These are phyloP conservation scores for Pochonia chlamydosporia DNA, from an alignment of 2,329 filamentous ascomycete genomes.

Conservation along the genomic window DNA sequence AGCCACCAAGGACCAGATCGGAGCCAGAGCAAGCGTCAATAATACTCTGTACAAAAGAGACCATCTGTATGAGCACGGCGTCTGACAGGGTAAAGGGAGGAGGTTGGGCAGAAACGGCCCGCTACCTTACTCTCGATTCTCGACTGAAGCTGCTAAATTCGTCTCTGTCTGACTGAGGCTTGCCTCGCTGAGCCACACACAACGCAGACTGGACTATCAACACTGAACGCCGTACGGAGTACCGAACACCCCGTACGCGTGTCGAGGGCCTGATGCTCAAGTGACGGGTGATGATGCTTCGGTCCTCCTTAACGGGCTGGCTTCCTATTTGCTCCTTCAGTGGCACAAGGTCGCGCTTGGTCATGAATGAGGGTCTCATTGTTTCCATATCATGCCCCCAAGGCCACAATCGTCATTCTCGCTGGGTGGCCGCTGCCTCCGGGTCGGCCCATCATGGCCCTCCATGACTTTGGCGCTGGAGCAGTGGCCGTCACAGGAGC, in stretches of 20 bases:
- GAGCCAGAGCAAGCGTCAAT: neutral
- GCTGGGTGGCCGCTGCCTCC: neutral
- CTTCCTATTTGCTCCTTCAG: conserved; percentile 5
- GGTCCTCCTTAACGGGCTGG: neutral
- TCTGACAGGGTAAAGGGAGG: too few species aligned
- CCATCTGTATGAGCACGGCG: too few species aligned
- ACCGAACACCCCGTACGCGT: neutral
- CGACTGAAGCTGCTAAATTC: neutral
- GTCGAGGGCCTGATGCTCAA: neutral
- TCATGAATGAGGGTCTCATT: conserved; percentile 2
- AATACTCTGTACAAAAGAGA: too few species aligned
- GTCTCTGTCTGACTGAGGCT: neutral
- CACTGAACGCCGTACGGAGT: too few species aligned
- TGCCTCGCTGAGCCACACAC: neutral
- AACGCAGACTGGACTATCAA: neutral
- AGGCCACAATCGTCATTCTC: conserved; percentile 5
- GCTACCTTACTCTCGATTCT: neutral
- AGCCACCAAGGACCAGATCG: neutral
- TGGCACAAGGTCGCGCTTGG: conserved; percentile 5
- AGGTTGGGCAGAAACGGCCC: conserved; percentile 9
- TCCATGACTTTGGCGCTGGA: neutral
- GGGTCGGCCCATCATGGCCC: neutral
- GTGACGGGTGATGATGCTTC: neutral
- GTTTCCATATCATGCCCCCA: conserved; percentile 4
- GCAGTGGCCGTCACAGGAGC: conserved; percentile 15